Evolutionary conservation across 2,329 filamentous ascomycete species (phyloP), one percentile per base, ranked within the genome.

Genomic region (Talaromyces sp.): DNA sequence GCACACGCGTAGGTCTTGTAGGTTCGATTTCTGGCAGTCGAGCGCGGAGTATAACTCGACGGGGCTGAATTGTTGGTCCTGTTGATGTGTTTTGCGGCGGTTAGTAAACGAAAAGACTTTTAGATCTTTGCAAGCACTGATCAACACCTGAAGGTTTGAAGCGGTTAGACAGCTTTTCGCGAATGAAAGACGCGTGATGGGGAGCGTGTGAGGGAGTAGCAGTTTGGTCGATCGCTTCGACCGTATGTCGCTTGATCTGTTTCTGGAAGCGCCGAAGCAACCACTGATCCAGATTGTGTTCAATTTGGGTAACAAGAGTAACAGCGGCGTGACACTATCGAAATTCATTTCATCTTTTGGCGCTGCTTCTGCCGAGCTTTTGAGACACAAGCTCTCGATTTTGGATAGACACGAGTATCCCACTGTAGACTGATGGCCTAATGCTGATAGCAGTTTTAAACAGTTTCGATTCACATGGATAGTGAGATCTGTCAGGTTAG

Each of bases 361-460:
- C 19, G 19, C 17, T 17, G 34, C 15, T 58, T 58, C n/a, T 22
- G 29, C 13, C 29, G 56, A 27, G n/a, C 56, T 17, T n/a, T 17
- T 27, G 13, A 58, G 38, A 43, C 31, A 29, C 34, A 58, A 3
- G 34, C 56, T 58, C 36, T 58, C 56, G 36, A 58, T 43, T n/a
- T 58, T 58, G 13, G 56, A 58, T 25, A 59, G 56, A 59, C 56
- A 59, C 15, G 56, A 59, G 22, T n/a, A 27, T 29, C 36, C 56
- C 15, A 17, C 27, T 10, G 19, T 5, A 11, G 34, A 19, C 13
- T 58, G 34, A 29, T 58, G 56, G 56, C 36, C 34, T 8, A 58
- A 36, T 22, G 25, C 22, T 6, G 38, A 11, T 3, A 59, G 56
- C n/a, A 59, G 13, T 3, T 22, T 25, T 22, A 59, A 6, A 22